These are phyloP conservation scores for Homolaphlyctis polyrhiza DNA, from an alignment of 371 early-diverging fungal genomes.

Conservation along the genomic window DNA sequence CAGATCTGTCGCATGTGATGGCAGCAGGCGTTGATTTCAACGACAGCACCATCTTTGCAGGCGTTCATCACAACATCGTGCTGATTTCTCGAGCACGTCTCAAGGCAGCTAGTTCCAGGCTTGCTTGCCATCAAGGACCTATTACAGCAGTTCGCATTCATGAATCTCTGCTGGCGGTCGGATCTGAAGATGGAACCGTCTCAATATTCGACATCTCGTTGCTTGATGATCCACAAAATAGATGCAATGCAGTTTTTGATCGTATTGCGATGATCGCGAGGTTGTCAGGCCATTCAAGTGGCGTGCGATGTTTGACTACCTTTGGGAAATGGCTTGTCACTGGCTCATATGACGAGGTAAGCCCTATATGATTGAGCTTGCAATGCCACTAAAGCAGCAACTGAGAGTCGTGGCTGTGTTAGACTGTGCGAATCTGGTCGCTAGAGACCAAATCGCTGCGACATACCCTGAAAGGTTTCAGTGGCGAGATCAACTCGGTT, in stretches of 20 bases:
- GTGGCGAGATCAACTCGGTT: slow-evolving; percentile 5
- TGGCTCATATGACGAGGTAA: slow-evolving; percentile 1
- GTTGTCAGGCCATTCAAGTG: neutral
- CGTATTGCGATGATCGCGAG: neutral
- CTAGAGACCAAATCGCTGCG: neutral
- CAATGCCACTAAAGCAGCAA: neutral
- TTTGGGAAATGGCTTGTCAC: neutral
- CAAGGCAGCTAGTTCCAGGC: too few species aligned
- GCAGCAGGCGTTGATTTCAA: slow-evolving; percentile 2
- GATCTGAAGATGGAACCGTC: neutral
- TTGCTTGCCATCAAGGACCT: neutral
- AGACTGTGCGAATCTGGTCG: neutral
- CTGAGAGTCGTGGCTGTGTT: neutral
- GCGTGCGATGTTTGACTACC: neutral
- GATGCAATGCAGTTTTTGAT: neutral
- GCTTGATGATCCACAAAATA: neutral
- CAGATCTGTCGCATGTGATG: neutral
- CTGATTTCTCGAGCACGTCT: neutral
- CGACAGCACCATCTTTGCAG: neutral
- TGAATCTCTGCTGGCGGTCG: neutral
- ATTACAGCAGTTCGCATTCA: neutral
- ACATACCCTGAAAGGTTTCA: neutral
- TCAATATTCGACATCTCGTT: neutral
- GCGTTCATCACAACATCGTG: neutral
- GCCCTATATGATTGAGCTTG: neutral